phyloP scores from a whole-genome alignment of 2,329 filamentous ascomycete genomes.

The Huntiella abstrusa region DNA sequence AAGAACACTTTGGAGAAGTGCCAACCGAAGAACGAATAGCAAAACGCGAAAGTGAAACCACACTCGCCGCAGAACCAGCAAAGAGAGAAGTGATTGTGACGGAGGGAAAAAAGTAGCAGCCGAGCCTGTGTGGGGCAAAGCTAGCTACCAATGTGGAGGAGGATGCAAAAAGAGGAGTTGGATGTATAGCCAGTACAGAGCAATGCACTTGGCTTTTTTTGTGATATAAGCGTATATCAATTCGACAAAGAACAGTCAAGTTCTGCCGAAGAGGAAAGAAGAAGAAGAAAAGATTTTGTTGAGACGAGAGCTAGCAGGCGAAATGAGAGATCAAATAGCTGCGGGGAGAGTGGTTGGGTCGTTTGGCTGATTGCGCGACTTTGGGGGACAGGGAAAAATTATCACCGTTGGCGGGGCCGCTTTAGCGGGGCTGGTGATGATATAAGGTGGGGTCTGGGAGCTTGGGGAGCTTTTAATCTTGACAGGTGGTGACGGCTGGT shows the following conservation, averaged over 20 bases:
- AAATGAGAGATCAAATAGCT: background rate
- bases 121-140: conserved; percentile 1
- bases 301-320: conserved; percentile 8
- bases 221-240: too few relatives aligned
- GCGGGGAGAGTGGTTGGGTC: conserved; percentile 6
- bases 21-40: conserved; percentile 57
- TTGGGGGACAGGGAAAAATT: conserved; percentile 14
- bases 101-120: background rate
- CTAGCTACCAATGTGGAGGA: background rate
- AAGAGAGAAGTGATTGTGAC: conserved; percentile 14
- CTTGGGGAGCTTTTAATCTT: too few relatives aligned
- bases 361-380: too few relatives aligned
- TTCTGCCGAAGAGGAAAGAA: conserved; percentile 10
- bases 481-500: too few relatives aligned
- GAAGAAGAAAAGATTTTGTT: conserved; percentile 3
- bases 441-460: too few relatives aligned
- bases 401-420: conserved; percentile 1
- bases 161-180: background rate
- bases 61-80: conserved; percentile 33
- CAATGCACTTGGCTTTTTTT: background rate
- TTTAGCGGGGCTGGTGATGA: background rate
- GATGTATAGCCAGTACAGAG: background rate
- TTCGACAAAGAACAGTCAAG: conserved; percentile 12
- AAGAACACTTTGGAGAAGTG: conserved; percentile 6
- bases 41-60: conserved; percentile 28